Evolutionary conservation across 495 filamentous ascomycete genomes (phyloP).

Genomic region (Penicillium flavigenum): DNA sequence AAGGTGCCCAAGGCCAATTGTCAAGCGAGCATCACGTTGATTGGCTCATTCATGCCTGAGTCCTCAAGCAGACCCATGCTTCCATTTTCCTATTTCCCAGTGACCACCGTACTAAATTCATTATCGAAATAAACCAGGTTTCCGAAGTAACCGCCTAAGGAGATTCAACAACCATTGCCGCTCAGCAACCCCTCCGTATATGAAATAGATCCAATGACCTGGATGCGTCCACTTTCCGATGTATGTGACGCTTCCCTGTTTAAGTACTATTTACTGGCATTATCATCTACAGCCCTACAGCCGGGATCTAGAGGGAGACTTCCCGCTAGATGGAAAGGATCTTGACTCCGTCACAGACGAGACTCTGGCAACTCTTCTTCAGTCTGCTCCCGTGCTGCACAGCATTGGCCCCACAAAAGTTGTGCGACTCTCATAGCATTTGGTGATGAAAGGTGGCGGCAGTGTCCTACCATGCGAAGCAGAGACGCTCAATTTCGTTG

Average conservation of each 20-base stretch:
- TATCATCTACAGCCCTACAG: conserved; percentile 9
- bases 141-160: background rate
- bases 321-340: conserved; percentile 15
- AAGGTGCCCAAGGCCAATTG: background rate
- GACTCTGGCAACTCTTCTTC: conserved; percentile 19
- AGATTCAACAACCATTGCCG: background rate
- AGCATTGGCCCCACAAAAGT: conserved; percentile 15
- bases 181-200: background rate
- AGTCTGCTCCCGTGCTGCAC: conserved; percentile 17
- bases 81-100: background rate
- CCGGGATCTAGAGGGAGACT: conserved; percentile 2
- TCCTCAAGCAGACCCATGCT: too few species aligned
- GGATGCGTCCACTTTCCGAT: background rate
- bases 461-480: conserved; percentile 23
- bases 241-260: background rate
- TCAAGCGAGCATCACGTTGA: background rate
- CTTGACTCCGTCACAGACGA: conserved; percentile 18
- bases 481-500: conserved; percentile 17
- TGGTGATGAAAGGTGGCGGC: conserved; percentile 24
- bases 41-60: background rate
- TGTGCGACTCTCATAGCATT: conserved; percentile 20
- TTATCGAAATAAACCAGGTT: background rate
- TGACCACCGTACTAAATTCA: background rate
- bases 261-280: conserved; percentile 12
- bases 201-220: background rate